A percentile compares a stretch with the other conserved stretches of the same genome.
Evolutionary conservation across 2,329 filamentous ascomycete species (phyloP).

Genomic region (Fusarium luffae): DNA sequence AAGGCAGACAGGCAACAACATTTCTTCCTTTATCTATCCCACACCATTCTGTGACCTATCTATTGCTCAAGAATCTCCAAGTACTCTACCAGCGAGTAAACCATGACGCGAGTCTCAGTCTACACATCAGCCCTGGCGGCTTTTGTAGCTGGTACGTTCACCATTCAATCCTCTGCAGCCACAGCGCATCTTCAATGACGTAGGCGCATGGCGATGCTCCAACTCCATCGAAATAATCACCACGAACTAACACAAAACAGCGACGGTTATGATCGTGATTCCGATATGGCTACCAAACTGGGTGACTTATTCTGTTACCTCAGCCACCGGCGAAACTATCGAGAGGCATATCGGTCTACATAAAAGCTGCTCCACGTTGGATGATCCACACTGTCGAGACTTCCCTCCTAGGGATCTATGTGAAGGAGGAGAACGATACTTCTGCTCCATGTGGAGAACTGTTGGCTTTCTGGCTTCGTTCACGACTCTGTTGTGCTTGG

Average conservation of each 20-base stretch:
- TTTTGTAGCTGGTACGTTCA: conserved; percentile 56
- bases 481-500: conserved; percentile 82
- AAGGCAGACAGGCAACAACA: conserved; percentile 38
- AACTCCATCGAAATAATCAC: conserved; percentile 1
- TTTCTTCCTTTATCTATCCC: conserved; percentile 31
- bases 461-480: conserved; percentile 90
- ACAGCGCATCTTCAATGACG: conserved; percentile 42
- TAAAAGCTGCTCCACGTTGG: conserved; percentile 78
- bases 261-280: conserved; percentile 76
- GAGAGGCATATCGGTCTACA: conserved; percentile 80
- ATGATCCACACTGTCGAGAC: conserved; percentile 66
- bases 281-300: conserved; percentile 77
- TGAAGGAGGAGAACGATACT: conserved; percentile 68
- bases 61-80: not conserved
- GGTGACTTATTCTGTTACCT: conserved; percentile 71
- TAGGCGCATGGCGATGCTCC: not conserved
- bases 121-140: conserved; percentile 57
- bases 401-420: conserved; percentile 52
- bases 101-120: conserved; percentile 58
- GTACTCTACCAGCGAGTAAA: conserved; percentile 11
- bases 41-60: not conserved
- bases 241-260: conserved; percentile 57
- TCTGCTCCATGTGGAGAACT: conserved; percentile 92
- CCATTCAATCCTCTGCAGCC: conserved; percentile 1
- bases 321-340: conserved; percentile 58